These are phyloP conservation scores for Alternaria brassicicola DNA, from an alignment of 2,329 filamentous ascomycete genomes.

Conservation along the genomic window DNA sequence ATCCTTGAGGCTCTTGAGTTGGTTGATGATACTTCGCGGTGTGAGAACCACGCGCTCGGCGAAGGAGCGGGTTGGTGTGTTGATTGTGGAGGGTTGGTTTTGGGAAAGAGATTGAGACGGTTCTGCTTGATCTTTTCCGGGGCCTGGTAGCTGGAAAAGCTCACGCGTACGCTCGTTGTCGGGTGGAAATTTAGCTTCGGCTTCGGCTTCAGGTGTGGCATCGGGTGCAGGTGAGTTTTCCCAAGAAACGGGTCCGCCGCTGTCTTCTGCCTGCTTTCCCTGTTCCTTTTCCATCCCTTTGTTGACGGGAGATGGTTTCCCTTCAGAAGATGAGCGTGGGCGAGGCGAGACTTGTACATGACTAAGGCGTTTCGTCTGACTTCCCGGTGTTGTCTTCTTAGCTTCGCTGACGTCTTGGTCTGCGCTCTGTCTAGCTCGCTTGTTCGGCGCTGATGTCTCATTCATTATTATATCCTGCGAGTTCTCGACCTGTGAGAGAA, in stretches of 20 bases:
- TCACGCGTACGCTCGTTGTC: no score
- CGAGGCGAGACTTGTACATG: constrained; percentile 35
- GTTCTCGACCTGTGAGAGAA: constrained; percentile 38
- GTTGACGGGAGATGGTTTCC: neutral
- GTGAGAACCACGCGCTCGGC: constrained; percentile 47
- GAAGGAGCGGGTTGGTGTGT: constrained; percentile 40
- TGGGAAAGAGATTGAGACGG: neutral
- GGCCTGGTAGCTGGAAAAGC: no score
- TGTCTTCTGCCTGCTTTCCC: no score
- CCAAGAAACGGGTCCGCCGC: no score
- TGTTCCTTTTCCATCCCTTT: neutral
- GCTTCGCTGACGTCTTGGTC: constrained; percentile 42
- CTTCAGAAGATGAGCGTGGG: neutral
- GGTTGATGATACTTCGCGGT: constrained; percentile 58
- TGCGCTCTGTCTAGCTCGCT: constrained; percentile 30
- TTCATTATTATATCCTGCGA: constrained; percentile 29
- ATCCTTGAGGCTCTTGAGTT: constrained; percentile 52
- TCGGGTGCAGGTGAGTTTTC: neutral
- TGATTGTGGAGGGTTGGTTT: neutral
- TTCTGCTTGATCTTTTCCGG: neutral
- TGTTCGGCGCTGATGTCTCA: constrained; percentile 36
- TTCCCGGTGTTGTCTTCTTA: constrained; percentile 12
- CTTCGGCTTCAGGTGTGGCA: constrained; percentile 5
- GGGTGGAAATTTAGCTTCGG: no score
- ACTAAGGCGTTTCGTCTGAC: constrained; percentile 32